phyloP scores from a whole-genome alignment of 345 rosid genomes.

The Salix purpurea region DNA sequence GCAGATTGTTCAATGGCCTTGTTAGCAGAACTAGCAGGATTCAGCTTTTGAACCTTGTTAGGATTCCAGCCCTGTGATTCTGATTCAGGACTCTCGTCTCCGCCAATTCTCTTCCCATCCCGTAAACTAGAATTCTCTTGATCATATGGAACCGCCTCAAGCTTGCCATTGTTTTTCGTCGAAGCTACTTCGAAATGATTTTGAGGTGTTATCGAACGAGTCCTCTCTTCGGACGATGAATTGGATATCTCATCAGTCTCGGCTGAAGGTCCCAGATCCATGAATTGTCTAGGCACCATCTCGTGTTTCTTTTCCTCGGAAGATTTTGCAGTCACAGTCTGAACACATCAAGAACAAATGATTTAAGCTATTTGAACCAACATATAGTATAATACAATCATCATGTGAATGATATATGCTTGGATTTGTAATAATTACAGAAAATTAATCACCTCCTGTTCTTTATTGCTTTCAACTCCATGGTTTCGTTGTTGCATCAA shows the following conservation, averaged over 20 bases:
- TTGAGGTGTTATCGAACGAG: slow-evolving; percentile 51
- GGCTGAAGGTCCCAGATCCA: slow-evolving; percentile 52
- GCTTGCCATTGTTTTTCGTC: slow-evolving; percentile 19
- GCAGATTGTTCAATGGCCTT: slow-evolving; percentile 50
- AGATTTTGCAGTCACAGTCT: slow-evolving; percentile 43
- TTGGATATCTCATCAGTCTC: slow-evolving; percentile 43
- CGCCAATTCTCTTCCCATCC: slow-evolving; percentile 41
- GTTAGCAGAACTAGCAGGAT: slow-evolving; percentile 1
- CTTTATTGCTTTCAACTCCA: slow-evolving; percentile 22
- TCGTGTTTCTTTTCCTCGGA: slow-evolving; percentile 36
- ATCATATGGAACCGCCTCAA: slow-evolving; percentile 28
- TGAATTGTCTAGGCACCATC: slow-evolving; percentile 58
- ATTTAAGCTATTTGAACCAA: background rate
- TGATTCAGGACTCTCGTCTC: slow-evolving; percentile 69
- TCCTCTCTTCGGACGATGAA: slow-evolving; percentile 77
- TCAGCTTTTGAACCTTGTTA: slow-evolving; percentile 48
- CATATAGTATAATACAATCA: background rate
- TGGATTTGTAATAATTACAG: background rate
- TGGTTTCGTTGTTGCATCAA: slow-evolving; percentile 47
- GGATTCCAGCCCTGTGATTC: slow-evolving; percentile 62
- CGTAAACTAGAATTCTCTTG: slow-evolving; percentile 30
- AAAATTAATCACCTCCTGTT: slow-evolving; percentile 31
- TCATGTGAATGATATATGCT: background rate
- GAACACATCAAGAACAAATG: background rate
- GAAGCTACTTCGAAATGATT: slow-evolving; percentile 24